Evolutionary conservation across 345 rosid species (phyloP), one percentile per base, ranked within the genome.

Genomic region (Eucalyptus tenuipes): DNA sequence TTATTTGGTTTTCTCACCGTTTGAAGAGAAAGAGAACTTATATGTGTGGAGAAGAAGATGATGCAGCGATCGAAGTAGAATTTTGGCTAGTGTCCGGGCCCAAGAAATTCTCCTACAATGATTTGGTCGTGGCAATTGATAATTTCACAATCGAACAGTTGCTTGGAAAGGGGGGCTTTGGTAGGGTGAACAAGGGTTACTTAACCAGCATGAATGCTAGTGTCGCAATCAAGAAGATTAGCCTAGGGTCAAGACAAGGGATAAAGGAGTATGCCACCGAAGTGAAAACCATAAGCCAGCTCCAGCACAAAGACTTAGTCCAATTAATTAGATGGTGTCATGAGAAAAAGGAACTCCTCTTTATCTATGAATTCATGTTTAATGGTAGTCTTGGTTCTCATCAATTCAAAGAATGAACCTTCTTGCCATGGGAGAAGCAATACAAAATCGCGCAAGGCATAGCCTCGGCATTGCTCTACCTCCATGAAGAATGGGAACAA

Each of bases 81-180:
- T 66, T 66, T 3, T 40, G 3, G 22, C 75, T n/a, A 31, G 75
- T 66, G 40, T 31, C 6, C 0, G 75, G 40, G 0, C 40, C 75
- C 40, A 31, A n/a, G 75, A 66, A 66, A 66, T 66, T 66, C 75
- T 4, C 10, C 37, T 64, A 64, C 75, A 64, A n/a, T 10, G 0
- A 64, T 0, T n/a, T 64, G 37, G 40, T 64, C 0, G 2, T 0
- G 2, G 75, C 75, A 0, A 64, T 20, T 0, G 40, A 7, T 15
- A 7, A 0, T 66, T 66, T 66, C 1, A 3, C 75, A 66, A 2
- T n/a, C 2, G 2, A 66, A 66, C 22, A 6, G 10, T 31, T 66
- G 20, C 75, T 66, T 15, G 75, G 75, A 1, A 11, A 66, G n/a
- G 40, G 75, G 10, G 75, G 75, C 37, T 66, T 66, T 14, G 75